phyloP scores from a whole-genome alignment of 495 filamentous ascomycete genomes.

The Penicillium coprophilum region DNA sequence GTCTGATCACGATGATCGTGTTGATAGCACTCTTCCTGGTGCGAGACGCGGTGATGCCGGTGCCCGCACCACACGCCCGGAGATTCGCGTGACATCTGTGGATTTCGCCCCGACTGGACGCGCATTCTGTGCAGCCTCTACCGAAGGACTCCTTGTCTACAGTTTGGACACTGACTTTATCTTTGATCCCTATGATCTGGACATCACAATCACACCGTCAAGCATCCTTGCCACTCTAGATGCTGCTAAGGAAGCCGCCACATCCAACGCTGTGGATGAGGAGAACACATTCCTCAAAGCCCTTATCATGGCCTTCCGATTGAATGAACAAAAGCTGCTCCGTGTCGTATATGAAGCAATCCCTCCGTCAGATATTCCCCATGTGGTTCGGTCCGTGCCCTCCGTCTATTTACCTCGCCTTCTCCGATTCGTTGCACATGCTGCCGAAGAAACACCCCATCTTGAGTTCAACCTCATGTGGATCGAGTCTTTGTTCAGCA shows the following conservation, averaged over 20 bases:
- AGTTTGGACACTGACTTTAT: slow-evolving; percentile 72
- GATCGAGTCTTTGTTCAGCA: slow-evolving; percentile 80
- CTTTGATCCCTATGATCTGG: slow-evolving; percentile 96
- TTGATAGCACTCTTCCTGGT: slow-evolving; percentile 83
- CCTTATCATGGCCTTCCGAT: slow-evolving; percentile 92
- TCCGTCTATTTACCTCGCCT: slow-evolving; percentile 81
- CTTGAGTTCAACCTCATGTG: slow-evolving; percentile 91
- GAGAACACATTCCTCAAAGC: slow-evolving; percentile 86
- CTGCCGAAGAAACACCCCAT: slow-evolving; percentile 87
- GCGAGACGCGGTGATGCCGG: slow-evolving; percentile 82
- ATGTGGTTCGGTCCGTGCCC: slow-evolving; percentile 78
- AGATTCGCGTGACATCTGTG: slow-evolving; percentile 81
- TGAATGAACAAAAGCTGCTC: slow-evolving; percentile 77
- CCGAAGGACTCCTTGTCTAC: slow-evolving; percentile 91
- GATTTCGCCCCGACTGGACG: slow-evolving; percentile 86
- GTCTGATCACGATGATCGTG: slow-evolving; percentile 82
- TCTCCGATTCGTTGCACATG: slow-evolving; percentile 78
- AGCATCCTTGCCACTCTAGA: slow-evolving; percentile 75
- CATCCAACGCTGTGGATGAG: slow-evolving; percentile 31
- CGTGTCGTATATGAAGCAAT: slow-evolving; percentile 81
- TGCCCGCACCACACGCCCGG: slow-evolving; percentile 68
- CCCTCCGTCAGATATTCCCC: slow-evolving; percentile 69
- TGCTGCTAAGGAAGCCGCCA: slow-evolving; percentile 34
- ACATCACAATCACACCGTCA: slow-evolving; percentile 84
- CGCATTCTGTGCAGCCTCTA: slow-evolving; percentile 90